Base-by-base conservation (phyloP, 2,329 filamentous ascomycete species). In the Diaporthe sp. region DNA sequence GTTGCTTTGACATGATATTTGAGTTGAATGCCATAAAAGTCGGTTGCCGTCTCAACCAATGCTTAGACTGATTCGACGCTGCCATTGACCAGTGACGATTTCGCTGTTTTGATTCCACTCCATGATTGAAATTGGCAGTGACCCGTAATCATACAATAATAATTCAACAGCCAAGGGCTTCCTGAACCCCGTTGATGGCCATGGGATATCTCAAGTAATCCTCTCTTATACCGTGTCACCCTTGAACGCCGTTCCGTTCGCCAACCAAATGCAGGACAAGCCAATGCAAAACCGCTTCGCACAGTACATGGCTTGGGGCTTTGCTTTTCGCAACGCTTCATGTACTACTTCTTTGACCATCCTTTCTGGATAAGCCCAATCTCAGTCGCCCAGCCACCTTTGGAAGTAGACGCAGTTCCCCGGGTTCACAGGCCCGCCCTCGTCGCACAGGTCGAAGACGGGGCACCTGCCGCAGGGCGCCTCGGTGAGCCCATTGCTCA, bases 321-420 rank as follows among this genome's bases (percentile, higher is more conserved):
- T 9, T 37, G 17, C 19, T 32, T 32, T 19, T 35, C 22, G 25
- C n/a, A 8, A 51, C n/a, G 47, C 47, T n/a, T 51, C n/a, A 25
- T 25, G 25, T 51, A 51, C n/a, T 51, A 13, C 12, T 15, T 51
- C n/a, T 13, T 25, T 13, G 47, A 13, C 22, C 10, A 7, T 25
- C 47, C 6, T 5, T 51, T 51, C 8, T 50, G 9, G 44, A 50
- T 10, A 50, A 50, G 42, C 44, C 44, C n/a, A 9, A 5, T 35
- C n/a, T 82, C 78, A 83, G 65, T 87, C 84, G 0, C 86, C 89
- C 59, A 98, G 84, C 97, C 97, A 99, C 70, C 92, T 90, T 76
- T 94, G 90, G 80, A 97, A 98, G 81, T 99, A 99, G 71, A 95
- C 93, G 83, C 97, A 99, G 68, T 93, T 97, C 77, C 92, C 93